Percentiles rank a stretch among this genome's conserved stretches.
phyloP scores from a whole-genome alignment of 139 green algal genomes.

The Chlamydomonas schloesseri region DNA sequence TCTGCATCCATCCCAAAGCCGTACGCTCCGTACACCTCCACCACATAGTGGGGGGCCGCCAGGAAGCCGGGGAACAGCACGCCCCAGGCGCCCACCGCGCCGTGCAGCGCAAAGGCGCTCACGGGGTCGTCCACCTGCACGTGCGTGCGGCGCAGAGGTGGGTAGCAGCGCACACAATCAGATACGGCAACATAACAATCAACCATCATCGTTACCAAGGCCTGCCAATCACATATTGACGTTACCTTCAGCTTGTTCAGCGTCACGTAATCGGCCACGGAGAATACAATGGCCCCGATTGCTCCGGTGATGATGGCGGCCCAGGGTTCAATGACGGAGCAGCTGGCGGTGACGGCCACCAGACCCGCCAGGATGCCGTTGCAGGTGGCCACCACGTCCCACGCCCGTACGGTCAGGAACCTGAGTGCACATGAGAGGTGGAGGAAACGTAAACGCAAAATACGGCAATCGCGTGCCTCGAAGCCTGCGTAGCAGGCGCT shows the following conservation, averaged over 20 bases:
- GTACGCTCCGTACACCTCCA: conserved; percentile 57
- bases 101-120: conserved; percentile 73
- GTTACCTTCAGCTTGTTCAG: conserved; percentile 54
- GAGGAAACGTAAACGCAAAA: too few relatives aligned
- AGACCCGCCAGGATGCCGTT: conserved; percentile 63
- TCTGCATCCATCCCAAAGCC: background rate
- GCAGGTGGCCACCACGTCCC: conserved; percentile 42
- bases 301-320: conserved; percentile 72
- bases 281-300: conserved; percentile 52
- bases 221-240: too few relatives aligned
- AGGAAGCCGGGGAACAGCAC: conserved; percentile 47
- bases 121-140: conserved; percentile 70
- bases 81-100: conserved; percentile 55
- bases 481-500: too few relatives aligned
- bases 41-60: conserved; percentile 49
- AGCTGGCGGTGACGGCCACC: conserved; percentile 71
- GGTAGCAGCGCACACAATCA: background rate
- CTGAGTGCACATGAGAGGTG: too few relatives aligned
- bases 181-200: background rate
- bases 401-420: background rate
- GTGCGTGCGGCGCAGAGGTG: background rate
- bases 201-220: too few relatives aligned
- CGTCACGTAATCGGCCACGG: conserved; percentile 6
- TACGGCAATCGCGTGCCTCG: too few relatives aligned
- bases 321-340: conserved; percentile 68